Conservation (phyloP, 2,329 filamentous ascomycete species). For the Beauveria sp. region DNA sequence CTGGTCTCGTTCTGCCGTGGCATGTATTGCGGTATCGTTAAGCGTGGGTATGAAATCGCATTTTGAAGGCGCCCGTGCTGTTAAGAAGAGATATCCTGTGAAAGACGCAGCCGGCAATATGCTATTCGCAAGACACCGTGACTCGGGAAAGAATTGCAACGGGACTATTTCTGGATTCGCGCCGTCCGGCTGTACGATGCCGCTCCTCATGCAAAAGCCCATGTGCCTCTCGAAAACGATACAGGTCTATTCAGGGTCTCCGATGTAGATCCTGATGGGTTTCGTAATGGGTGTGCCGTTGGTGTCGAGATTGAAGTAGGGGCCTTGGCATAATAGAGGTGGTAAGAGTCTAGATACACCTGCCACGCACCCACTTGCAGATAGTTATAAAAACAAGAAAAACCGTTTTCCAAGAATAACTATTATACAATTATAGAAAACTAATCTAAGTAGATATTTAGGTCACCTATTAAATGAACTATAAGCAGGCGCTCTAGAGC, state of each 20-base stretch:
- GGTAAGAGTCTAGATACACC: too few species aligned
- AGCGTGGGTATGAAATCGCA: conserved; percentile 12
- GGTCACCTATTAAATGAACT: too few species aligned
- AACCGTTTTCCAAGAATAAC: too few species aligned
- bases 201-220: conserved; percentile 10
- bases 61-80: background rate
- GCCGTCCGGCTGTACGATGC: conserved; percentile 8
- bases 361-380: too few species aligned
- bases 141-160: conserved; percentile 11
- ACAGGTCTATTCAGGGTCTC: conserved; percentile 10
- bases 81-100: background rate
- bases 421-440: too few species aligned
- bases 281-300: too few species aligned
- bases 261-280: conserved; percentile 12
- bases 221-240: conserved; percentile 11
- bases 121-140: conserved; percentile 11
- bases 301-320: too few species aligned
- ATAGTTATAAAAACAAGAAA: too few species aligned
- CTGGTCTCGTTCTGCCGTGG: conserved; percentile 11
- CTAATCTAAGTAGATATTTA: too few species aligned
- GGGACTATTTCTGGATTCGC: conserved; percentile 9
- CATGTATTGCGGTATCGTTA: conserved; percentile 11
- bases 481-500: too few species aligned
- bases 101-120: too few species aligned
- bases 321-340: too few species aligned